Evolutionary conservation across 2,329 filamentous ascomycete genomes (phyloP), one percentile per base, ranked within the genome.

Genomic region (Nannizziopsis barbatae): DNA sequence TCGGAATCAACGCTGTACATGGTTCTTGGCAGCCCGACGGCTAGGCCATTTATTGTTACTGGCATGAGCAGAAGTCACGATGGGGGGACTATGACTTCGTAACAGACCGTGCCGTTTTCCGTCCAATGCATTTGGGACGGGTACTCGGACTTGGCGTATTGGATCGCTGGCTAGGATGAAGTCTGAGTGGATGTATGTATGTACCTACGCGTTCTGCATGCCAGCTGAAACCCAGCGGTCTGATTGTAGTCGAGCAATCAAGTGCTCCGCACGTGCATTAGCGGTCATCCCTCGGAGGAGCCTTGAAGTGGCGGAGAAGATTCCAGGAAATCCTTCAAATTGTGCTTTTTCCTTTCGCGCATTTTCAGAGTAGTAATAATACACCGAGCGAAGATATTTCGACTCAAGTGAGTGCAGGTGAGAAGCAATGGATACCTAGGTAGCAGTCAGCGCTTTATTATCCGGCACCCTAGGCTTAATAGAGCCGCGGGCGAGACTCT

Each of bases 21-120:
- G 30, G 31, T 14, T 30, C 45, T 47, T 47, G 45, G 45, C 45
- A 42, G 45, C 38, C 27, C 27, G 17, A 47, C 9, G 31, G 45
- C 9, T 39, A 47, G 38, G 37, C 45, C 38, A 42, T 41, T 42
- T 36, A 15, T 18, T 17, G 45, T 30, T 42, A 36, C 37, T 37
- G 27, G 14, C 8, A 9, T 17, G 40, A 30, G 4, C 35, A 42
- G 15, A 42, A 47, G 22, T 27, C 22, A 27, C 22, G 7, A 27
- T 27, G 22, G 17, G 30, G 45, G 38, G 14, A 35, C 31, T n/a
- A 38, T 11, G 38, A 30, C 38, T 18, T 18, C 35, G 45, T 20
- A 36, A 42, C 37, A 22, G 22, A 8, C 14, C 31, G 38, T 47
- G 45, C 45, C 45, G 31, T 36, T 36, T 47, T 36, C 38, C 38